Conservation (phyloP, 371 early-diverging fungal species). For the Saksenaea vasiformis region DNA sequence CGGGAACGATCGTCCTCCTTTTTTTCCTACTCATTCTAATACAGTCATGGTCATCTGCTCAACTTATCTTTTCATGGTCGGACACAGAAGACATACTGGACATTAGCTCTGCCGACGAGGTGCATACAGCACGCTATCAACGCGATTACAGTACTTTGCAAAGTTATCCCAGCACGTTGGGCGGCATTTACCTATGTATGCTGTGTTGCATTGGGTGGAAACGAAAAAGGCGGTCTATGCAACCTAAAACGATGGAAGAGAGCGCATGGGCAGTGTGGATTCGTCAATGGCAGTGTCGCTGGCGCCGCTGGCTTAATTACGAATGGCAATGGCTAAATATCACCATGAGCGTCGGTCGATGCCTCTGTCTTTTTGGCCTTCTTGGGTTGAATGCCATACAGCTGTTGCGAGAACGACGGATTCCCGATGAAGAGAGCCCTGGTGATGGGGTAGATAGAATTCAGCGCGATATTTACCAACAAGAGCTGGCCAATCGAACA, state of each 20-base stretch:
- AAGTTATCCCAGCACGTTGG: neutral
- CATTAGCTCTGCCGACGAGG: neutral
- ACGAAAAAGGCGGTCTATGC: neutral
- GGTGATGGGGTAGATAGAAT: neutral
- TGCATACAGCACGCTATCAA: neutral
- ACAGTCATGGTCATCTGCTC: neutral
- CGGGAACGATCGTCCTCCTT: conserved; percentile 3
- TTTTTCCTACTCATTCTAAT: neutral
- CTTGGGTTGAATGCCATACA: neutral
- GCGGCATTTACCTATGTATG: neutral
- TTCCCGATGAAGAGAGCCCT: neutral
- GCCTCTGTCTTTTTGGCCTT: neutral
- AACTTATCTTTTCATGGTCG: neutral
- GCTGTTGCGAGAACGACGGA: neutral
- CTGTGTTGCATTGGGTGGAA: neutral
- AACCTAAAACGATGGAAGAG: conserved; percentile 40
- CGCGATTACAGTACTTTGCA: neutral
- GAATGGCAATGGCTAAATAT: neutral
- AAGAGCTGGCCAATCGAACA: conserved; percentile 30
- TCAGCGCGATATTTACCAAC: conserved; percentile 15
- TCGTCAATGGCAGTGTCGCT: conserved; percentile 30
- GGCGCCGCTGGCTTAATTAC: conserved; percentile 1
- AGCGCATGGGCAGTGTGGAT: conserved; percentile 33
- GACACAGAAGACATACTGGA: neutral
- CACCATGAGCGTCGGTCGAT: neutral